Percentiles rank a stretch among this genome's conserved stretches.
These are phyloP conservation scores for Diplotaxis tenuifolia DNA, from an alignment of 345 rosid species.

Conservation along the genomic window DNA sequence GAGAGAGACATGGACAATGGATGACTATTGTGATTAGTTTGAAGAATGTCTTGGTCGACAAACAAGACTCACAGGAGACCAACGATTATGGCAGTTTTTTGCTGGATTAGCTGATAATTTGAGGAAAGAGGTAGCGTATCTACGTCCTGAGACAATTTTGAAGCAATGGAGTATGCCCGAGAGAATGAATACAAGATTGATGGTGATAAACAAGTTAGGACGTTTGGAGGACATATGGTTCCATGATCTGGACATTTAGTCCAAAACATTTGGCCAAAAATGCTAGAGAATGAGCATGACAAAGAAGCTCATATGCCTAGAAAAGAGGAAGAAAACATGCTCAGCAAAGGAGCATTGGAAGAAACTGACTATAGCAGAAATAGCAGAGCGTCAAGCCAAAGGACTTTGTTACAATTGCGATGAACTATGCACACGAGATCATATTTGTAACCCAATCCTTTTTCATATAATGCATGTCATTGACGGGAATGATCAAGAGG, in stretches of 20 bases:
- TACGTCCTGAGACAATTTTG: not conserved
- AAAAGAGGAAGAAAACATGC: too few species aligned
- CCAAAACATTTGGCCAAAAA: too few species aligned
- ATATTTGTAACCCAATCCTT: too few species aligned
- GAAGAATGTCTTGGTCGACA: not conserved
- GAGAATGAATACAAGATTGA: not conserved
- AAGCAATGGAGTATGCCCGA: not conserved
- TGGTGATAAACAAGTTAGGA: not conserved
- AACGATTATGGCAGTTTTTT: not conserved
- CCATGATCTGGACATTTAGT: not conserved
- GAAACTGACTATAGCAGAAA: too few species aligned
- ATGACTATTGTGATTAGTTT: not conserved
- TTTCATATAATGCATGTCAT: too few species aligned
- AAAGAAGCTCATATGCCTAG: too few species aligned
- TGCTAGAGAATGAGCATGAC: too few species aligned
- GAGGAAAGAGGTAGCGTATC: not conserved
- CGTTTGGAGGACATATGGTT: not conserved
- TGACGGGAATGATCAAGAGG: too few species aligned
- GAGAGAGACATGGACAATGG: fast-evolving
- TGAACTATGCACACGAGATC: too few species aligned
- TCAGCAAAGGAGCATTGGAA: too few species aligned
- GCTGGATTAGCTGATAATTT: not conserved
- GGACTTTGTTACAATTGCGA: too few species aligned
- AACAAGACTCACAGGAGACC: not conserved
- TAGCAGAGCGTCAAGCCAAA: too few species aligned